A percentile compares a stretch with the other conserved stretches of the same genome.
Conservation (phyloP, 495 filamentous ascomycete species). For the Annulohypoxylon nitens region DNA sequence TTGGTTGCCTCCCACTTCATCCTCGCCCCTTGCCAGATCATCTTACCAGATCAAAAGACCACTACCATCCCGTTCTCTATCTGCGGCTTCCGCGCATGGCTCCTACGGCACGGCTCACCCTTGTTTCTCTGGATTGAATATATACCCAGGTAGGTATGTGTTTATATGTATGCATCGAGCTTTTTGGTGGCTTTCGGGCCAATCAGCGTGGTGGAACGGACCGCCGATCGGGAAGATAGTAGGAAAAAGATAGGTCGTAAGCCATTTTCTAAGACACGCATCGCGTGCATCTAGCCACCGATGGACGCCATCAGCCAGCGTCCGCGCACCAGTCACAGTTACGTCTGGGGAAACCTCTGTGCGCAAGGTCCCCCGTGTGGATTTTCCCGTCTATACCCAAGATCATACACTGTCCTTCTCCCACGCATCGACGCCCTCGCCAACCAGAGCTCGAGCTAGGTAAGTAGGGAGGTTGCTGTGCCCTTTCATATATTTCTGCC, state of each 20-base stretch:
- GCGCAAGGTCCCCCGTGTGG: slow-evolving; percentile 2
- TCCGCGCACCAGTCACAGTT: slow-evolving; percentile 34
- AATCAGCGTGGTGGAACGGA: slow-evolving; percentile 29
- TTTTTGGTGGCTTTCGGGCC: slow-evolving; percentile 18
- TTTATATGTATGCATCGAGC: slow-evolving; percentile 30
- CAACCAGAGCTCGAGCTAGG: slow-evolving; percentile 35
- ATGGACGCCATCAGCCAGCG: background rate
- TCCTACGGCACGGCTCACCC: background rate
- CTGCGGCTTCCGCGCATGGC: slow-evolving; percentile 30
- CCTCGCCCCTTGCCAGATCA: slow-evolving; percentile 5
- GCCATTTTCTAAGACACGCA: slow-evolving; percentile 45
- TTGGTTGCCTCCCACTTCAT: slow-evolving; percentile 1
- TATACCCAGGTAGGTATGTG: slow-evolving; percentile 11
- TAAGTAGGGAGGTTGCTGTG: slow-evolving; percentile 36
- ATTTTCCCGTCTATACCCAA: slow-evolving; percentile 26
- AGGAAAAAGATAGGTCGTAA: slow-evolving; percentile 23
- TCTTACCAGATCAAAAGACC: background rate
- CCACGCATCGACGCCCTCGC: slow-evolving; percentile 13
- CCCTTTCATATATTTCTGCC: slow-evolving; percentile 40
- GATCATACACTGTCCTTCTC: slow-evolving; percentile 18
- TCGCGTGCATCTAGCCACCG: slow-evolving; percentile 44
- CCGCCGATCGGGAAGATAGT: slow-evolving; percentile 38
- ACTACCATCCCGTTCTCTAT: slow-evolving; percentile 2
- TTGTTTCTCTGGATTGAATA: background rate
- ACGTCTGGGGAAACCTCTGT: slow-evolving; percentile 15